phyloP scores from a whole-genome alignment of 2,329 filamentous ascomycete genomes.

The Didymella glomerata region DNA sequence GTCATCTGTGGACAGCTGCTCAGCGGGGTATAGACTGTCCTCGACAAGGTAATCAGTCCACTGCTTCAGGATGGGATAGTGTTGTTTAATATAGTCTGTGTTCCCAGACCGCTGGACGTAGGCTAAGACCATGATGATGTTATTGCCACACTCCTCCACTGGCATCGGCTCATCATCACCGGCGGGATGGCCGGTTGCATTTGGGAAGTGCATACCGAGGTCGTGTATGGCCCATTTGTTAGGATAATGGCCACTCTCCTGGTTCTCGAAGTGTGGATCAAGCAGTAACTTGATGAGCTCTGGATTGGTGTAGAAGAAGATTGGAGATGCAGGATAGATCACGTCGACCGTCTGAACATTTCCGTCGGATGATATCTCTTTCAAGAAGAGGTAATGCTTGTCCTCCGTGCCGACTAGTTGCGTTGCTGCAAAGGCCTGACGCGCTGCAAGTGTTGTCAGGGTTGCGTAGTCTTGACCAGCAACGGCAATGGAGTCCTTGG shows the following conservation, averaged over 20 bases:
- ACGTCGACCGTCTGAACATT: slow-evolving; percentile 88
- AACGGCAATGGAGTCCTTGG: slow-evolving; percentile 64
- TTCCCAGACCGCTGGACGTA: slow-evolving; percentile 76
- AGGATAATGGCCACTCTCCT: slow-evolving; percentile 82
- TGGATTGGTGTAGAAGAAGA: slow-evolving; percentile 86
- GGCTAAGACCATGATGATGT: slow-evolving; percentile 83
- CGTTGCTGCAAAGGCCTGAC: slow-evolving; percentile 81
- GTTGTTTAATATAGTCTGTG: slow-evolving; percentile 63
- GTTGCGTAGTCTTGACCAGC: slow-evolving; percentile 79
- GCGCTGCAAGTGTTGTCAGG: slow-evolving; percentile 77
- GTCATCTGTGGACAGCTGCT: slow-evolving; percentile 86
- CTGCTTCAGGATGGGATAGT: slow-evolving; percentile 76
- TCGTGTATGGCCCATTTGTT: slow-evolving; percentile 84
- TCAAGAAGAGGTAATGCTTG: slow-evolving; percentile 77
- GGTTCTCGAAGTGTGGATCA: slow-evolving; percentile 82
- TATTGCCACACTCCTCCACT: slow-evolving; percentile 79
- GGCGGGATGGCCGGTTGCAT: slow-evolving; percentile 74
- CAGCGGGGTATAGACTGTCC: slow-evolving; percentile 74
- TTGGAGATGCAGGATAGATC: slow-evolving; percentile 85
- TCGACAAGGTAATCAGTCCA: slow-evolving; percentile 82
- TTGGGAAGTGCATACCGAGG: slow-evolving; percentile 75
- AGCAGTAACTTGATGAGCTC: slow-evolving; percentile 80
- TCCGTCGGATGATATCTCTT: slow-evolving; percentile 85
- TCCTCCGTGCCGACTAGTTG: slow-evolving; percentile 76
- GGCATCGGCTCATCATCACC: slow-evolving; percentile 79